Percentiles rank a stretch among this genome's conserved stretches.
Conservation (phyloP, 2,329 filamentous ascomycete genomes). For the Talaromyces sp. region DNA sequence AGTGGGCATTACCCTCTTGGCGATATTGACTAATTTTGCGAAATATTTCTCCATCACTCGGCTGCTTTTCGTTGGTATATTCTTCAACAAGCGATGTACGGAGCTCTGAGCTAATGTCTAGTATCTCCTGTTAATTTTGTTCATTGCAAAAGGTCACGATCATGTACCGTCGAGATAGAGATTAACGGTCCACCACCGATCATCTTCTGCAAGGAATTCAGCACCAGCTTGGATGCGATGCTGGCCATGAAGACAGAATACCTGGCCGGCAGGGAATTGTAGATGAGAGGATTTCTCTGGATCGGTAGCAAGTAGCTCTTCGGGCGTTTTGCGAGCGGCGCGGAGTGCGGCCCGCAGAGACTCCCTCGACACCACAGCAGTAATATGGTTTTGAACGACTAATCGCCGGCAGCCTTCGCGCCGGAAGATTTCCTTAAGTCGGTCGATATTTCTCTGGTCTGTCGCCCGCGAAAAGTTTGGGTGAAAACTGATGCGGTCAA, state of each 20-base stretch:
- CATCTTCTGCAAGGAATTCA: neutral
- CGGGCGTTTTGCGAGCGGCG: neutral
- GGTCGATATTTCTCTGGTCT: neutral
- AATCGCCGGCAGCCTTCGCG: neutral
- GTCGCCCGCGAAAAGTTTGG: neutral
- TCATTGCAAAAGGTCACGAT: neutral
- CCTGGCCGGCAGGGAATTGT: neutral
- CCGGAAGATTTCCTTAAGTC: neutral
- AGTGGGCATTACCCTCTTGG: neutral
- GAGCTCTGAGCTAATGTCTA: neutral
- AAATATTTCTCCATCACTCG: neutral
- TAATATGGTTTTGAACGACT: neutral
- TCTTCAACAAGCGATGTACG: neutral
- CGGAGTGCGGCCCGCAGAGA: neutral
- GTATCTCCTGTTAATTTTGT: neutral
- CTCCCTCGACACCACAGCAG: neutral
- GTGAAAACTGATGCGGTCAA: neutral
- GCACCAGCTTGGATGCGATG: neutral
- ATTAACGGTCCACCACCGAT: neutral
- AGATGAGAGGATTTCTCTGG: neutral
- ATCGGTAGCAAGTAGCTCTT: neutral
- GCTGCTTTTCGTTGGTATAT: neutral
- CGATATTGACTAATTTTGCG: neutral
- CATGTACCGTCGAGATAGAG: neutral
- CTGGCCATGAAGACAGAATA: neutral